phyloP scores from a whole-genome alignment of 163 green algal genomes.

The Scenedesmus sp. region DNA sequence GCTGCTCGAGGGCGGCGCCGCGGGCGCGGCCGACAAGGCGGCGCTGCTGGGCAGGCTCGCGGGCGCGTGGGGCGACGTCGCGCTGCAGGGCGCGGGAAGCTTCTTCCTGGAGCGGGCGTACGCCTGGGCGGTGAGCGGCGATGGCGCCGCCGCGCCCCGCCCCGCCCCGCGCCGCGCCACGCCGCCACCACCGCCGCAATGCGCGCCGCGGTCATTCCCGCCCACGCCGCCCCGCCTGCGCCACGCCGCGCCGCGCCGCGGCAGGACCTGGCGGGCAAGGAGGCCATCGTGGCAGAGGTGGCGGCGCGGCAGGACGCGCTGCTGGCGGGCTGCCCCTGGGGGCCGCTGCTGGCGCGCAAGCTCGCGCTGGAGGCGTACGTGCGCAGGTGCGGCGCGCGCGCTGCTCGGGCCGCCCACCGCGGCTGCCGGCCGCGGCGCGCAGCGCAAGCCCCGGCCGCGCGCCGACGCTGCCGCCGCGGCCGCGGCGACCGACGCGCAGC shows the following conservation, averaged over 20 bases:
- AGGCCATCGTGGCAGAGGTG: slow-evolving; percentile 69
- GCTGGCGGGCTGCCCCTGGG: slow-evolving; percentile 49
- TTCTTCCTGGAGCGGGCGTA: slow-evolving; percentile 75
- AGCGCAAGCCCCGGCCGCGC: too few species aligned
- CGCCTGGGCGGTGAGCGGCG: slow-evolving; percentile 56
- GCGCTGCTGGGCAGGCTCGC: slow-evolving; percentile 61
- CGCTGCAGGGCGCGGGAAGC: slow-evolving; percentile 52
- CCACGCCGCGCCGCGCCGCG: too few species aligned
- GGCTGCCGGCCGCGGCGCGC: too few species aligned
- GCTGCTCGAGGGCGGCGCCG: slow-evolving; percentile 15
- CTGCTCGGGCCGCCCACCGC: not conserved
- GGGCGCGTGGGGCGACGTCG: slow-evolving; percentile 56
- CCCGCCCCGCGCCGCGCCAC: not conserved
- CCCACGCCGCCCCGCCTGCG: too few species aligned
- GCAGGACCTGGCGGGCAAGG: slow-evolving; percentile 61
- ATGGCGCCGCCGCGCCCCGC: not conserved
- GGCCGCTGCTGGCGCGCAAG: slow-evolving; percentile 56
- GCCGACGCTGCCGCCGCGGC: too few species aligned
- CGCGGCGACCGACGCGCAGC: too few species aligned
- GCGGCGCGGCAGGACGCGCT: slow-evolving; percentile 40
- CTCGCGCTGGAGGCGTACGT: slow-evolving; percentile 48
- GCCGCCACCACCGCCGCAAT: not conserved
- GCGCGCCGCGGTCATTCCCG: too few species aligned
- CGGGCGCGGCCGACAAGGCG: slow-evolving; percentile 59
- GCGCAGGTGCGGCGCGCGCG: not conserved